Base-by-base conservation (phyloP, 768 basidiomycete genomes). In the Phlebiopsis flavidoalba region DNA sequence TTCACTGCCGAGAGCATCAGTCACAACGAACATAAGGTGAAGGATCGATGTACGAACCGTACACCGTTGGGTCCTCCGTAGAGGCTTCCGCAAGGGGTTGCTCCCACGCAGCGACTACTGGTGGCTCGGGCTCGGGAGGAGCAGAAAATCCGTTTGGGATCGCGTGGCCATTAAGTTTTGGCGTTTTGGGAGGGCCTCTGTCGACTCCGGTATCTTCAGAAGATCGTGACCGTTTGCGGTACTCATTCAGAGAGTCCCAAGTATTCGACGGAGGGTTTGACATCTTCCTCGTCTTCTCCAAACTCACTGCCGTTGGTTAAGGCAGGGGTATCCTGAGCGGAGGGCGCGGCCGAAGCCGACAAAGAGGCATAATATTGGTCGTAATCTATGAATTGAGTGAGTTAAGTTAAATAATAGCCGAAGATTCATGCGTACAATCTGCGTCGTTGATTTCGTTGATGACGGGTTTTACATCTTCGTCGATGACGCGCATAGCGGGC, bases 331-430 rank as follows among this genome's bases (percentile, higher is more conserved):
- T 82, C 80, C 60, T 80, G 79, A 0, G 81, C 73, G 10, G 89
- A 85, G 3, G 83, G 80, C 8, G 77, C 77, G 14, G 78, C 77
- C 0, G 86, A 87, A 0, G 85, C 87, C 10, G 85, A 87, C 46
- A 93, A 74, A 12, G 85, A 86, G 22, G 91, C 90, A 63, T 93
- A 93, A 64, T 93, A 93, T 60, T 87, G 87, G 61, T 91, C 91
- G 66, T 86, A 92, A 68, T 88, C 90, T 92, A 63, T 0, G 48
- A 5, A 45, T 40, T 35, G 21, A 33, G 17, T 54, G 10, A 53
- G 10, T 21, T 7, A 45, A 33, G 21, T n/a, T 60, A 43, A 52
- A 58, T 15, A n/a, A 17, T 19, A n/a, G 21, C 15, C 55, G 21
- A 40, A 15, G n/a, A 17, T 10, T 5, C 3, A 36, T n/a, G 40